Conservation (phyloP, 2,329 filamentous ascomycete species). For the Phyllachora maydis region DNA sequence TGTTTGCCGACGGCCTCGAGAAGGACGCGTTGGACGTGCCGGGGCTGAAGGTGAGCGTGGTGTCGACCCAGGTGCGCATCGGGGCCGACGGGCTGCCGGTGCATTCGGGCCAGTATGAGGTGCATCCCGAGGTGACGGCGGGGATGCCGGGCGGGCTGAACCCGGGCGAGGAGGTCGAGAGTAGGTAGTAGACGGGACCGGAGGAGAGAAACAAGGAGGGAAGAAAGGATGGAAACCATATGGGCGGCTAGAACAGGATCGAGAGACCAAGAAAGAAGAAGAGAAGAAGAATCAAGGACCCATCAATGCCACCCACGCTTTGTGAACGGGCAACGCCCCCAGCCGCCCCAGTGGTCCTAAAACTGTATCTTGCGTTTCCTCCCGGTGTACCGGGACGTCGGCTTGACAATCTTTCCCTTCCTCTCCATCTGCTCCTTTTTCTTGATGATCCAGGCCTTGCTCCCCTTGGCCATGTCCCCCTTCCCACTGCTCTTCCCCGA, state of each 20-base stretch:
- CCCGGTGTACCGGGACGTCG: slow-evolving; percentile 82
- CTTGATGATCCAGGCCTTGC: slow-evolving; percentile 63
- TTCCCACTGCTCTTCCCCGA: slow-evolving; percentile 20
- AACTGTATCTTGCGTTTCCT: too few relatives aligned
- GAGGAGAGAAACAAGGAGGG: too few relatives aligned
- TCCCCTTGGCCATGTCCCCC: slow-evolving; percentile 52
- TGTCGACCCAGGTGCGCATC: slow-evolving; percentile 7
- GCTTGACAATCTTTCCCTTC: slow-evolving; percentile 89
- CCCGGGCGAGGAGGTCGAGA: too few relatives aligned
- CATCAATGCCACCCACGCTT: too few relatives aligned
- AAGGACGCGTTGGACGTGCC: slow-evolving; percentile 4
- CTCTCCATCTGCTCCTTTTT: slow-evolving; percentile 88
- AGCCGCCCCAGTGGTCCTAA: too few relatives aligned
- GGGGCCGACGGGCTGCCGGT: slow-evolving; percentile 7
- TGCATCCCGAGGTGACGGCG: slow-evolving; percentile 7
- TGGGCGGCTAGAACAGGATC: too few relatives aligned
- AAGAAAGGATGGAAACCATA: too few relatives aligned
- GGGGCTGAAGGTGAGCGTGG: slow-evolving; percentile 7
- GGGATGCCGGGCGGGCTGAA: slow-evolving; percentile 7
- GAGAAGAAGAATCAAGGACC: too few relatives aligned
- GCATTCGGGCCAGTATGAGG: slow-evolving; percentile 6
- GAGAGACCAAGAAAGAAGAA: too few relatives aligned
- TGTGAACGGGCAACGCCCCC: too few relatives aligned
- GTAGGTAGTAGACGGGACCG: too few relatives aligned
- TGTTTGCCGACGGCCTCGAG: slow-evolving; percentile 8